Evolutionary conservation across 139 green algal genomes (phyloP).

Genomic region (Yamagishiella unicocca): DNA sequence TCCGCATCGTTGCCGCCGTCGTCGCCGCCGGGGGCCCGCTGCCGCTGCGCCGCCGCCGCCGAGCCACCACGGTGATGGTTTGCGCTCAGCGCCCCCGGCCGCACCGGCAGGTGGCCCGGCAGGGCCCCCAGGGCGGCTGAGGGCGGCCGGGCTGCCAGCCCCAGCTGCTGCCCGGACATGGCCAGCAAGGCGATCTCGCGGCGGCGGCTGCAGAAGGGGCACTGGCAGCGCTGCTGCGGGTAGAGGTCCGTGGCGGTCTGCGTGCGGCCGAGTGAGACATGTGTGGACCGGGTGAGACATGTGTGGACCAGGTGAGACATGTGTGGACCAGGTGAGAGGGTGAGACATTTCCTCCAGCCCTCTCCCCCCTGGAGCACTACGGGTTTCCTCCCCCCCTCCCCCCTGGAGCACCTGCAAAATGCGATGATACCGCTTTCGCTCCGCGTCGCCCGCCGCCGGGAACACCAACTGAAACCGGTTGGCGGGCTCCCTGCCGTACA

Average conservation of each 20-base stretch:
- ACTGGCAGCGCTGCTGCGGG: conserved; percentile 55
- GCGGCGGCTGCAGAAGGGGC: conserved; percentile 47
- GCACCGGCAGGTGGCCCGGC: conserved; percentile 4
- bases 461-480: conserved; percentile 46
- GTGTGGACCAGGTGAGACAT: no score
- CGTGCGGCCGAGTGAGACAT: background rate
- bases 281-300: background rate
- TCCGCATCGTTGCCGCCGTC: background rate
- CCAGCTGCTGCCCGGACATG: background rate
- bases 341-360: no score
- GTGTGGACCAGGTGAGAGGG: no score
- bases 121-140: background rate
- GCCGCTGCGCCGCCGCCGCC: background rate
- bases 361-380: no score
- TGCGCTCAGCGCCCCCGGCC: background rate
- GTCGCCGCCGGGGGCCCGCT: background rate
- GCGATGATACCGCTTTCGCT: conserved; percentile 4
- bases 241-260: conserved; percentile 41
- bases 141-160: background rate
- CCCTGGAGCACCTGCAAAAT: conserved; percentile 43
- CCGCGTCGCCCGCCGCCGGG: background rate
- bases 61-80: background rate
- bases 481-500: background rate
- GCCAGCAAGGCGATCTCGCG: conserved; percentile 4
- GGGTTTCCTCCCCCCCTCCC: no score